Evolutionary conservation across 192 early-diverging fungal species (phyloP).

Genomic region (Thoreauomyces humboldtii): DNA sequence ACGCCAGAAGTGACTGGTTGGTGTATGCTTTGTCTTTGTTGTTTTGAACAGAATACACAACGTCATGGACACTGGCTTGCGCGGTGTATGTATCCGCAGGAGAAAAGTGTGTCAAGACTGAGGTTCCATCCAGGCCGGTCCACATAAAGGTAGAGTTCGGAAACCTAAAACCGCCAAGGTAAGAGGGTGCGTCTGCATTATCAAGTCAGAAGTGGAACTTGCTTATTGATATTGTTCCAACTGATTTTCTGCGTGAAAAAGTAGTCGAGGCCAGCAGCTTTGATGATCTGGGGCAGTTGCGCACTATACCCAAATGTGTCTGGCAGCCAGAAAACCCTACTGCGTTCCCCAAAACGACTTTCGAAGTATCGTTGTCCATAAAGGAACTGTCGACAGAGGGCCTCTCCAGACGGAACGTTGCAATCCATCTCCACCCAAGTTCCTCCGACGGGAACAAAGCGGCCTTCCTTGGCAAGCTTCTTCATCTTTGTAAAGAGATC

Average conservation of each 20-base stretch:
- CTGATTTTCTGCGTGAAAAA: conserved; percentile 99
- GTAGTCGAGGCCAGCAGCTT: conserved; percentile 69
- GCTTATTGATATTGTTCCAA: conserved; percentile 99
- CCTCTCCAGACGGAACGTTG: conserved; percentile 96
- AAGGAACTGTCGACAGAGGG: conserved; percentile 88
- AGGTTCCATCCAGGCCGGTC: conserved; percentile 84
- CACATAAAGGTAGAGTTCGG: conserved; percentile 95
- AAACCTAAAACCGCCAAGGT: conserved; percentile 64
- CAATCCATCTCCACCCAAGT: conserved; percentile 99
- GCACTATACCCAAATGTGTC: conserved; percentile 90
- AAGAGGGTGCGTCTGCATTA: background rate
- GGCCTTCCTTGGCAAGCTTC: conserved; percentile 63
- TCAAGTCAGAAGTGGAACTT: background rate
- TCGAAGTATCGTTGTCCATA: conserved; percentile 89
- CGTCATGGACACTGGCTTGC: conserved; percentile 53
- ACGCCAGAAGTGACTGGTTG: conserved; percentile 85
- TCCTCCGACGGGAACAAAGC: conserved; percentile 92
- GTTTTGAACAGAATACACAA: conserved; percentile 62
- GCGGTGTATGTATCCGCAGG: conserved; percentile 86
- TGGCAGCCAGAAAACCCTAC: conserved; percentile 86
- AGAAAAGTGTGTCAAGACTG: conserved; percentile 85
- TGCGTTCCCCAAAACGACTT: conserved; percentile 49
- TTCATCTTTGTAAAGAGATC: conserved; percentile 74
- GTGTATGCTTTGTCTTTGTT: conserved; percentile 85
- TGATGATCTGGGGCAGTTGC: conserved; percentile 87